phyloP scores from a whole-genome alignment of 1,284 basidiomycete genomes.

The Trametes sp. region DNA sequence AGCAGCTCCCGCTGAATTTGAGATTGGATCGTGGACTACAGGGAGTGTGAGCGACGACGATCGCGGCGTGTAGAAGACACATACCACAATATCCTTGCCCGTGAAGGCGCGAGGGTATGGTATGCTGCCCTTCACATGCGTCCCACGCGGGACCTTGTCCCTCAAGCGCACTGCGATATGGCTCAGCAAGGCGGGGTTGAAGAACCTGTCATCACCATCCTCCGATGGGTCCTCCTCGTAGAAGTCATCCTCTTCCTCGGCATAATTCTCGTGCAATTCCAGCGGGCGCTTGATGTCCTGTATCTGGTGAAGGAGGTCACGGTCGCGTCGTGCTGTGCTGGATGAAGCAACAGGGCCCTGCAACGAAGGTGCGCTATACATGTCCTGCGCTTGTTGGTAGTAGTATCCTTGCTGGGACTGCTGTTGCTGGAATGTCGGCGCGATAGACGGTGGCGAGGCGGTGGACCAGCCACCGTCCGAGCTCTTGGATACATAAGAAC shows the following conservation, averaged over 20 bases:
- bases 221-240: constrained; percentile 72
- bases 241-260: constrained; percentile 60
- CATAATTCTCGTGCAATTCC: constrained; percentile 53
- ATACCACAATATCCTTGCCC: constrained; percentile 90
- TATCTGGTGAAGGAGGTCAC: constrained; percentile 43
- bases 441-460: constrained; percentile 25
- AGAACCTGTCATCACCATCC: constrained; percentile 79
- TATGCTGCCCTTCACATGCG: constrained; percentile 91
- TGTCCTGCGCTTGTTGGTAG: constrained; percentile 29
- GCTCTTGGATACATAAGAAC: constrained; percentile 38
- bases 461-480: constrained; percentile 34
- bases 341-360: constrained; percentile 36
- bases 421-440: constrained; percentile 28
- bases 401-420: constrained; percentile 27
- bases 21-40: constrained; percentile 81
- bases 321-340: constrained; percentile 36
- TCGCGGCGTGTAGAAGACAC: constrained; percentile 42
- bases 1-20: constrained; percentile 77
- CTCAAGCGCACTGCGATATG: constrained; percentile 89
- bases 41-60: constrained; percentile 8
- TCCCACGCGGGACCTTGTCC: constrained; percentile 85
- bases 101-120: constrained; percentile 90
- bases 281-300: constrained; percentile 51
- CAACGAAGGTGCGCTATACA: constrained; percentile 31
- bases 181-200: constrained; percentile 88